A percentile compares a stretch with the other conserved stretches of the same genome.
These are phyloP conservation scores for Ophiostoma ulmi DNA, from an alignment of 2,329 filamentous ascomycete genomes.

Conservation along the genomic window DNA sequence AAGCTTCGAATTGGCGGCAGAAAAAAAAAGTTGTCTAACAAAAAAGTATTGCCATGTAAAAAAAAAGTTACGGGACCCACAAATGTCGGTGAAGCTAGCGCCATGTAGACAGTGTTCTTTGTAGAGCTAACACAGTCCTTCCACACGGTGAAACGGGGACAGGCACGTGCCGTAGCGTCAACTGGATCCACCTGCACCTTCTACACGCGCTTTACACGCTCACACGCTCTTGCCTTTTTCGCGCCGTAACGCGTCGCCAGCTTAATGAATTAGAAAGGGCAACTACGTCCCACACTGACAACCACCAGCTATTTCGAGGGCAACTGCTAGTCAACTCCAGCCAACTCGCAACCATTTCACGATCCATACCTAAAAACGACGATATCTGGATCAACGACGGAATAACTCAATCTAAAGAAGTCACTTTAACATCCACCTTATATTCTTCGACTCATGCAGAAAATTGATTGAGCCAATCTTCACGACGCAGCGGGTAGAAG, in stretches of 20 bases:
- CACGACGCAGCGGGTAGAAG: neutral
- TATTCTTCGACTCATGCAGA: neutral
- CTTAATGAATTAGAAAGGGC: conserved; percentile 21
- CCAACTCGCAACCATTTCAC: neutral
- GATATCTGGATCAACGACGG: neutral
- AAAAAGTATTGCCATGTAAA: conserved; percentile 18
- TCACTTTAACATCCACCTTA: neutral
- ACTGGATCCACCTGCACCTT: conserved; percentile 11
- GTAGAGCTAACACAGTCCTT: neutral
- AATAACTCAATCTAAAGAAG: neutral
- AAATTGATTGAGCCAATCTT: neutral
- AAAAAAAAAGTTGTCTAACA: conserved; percentile 27
- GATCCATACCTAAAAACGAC: neutral
- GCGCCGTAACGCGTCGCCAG: conserved; percentile 23
- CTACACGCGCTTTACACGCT: conserved; percentile 18
- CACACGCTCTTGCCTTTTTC: conserved; percentile 22
- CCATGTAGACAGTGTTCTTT: neutral
- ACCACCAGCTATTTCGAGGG: neutral
- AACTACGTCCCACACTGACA: conserved; percentile 19
- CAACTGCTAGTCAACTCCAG: neutral
- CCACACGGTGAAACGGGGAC: neutral
- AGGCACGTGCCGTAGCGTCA: conserved; percentile 22
- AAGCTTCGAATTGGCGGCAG: conserved; percentile 25
- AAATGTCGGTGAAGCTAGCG: conserved; percentile 20
- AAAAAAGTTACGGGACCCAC: conserved; percentile 24